Evolutionary conservation across 2,329 filamentous ascomycete species (phyloP).

Genomic region (Nemania bipapillata): DNA sequence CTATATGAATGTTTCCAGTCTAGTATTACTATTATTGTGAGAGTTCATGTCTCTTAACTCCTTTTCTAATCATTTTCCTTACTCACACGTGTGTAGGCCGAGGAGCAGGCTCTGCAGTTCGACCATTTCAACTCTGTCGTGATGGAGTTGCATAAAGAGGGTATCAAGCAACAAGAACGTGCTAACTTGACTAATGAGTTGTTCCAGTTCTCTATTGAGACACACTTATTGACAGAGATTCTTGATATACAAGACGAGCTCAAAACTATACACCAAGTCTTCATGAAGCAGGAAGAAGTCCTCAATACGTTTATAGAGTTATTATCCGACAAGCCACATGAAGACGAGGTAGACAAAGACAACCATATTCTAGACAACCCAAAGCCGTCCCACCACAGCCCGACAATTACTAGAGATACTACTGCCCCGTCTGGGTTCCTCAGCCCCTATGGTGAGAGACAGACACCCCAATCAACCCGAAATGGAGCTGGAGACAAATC

Average conservation of each 20-base stretch:
- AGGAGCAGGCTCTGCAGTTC: not conserved
- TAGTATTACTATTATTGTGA: not conserved
- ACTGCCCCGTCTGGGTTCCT: not conserved
- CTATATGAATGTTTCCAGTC: not conserved
- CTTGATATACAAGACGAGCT: conserved; percentile 1
- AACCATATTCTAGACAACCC: not conserved
- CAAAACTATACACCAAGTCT: not conserved
- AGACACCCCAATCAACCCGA: not conserved
- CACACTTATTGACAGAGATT: not conserved
- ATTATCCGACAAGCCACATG: not conserved
- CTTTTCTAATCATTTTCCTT: not conserved
- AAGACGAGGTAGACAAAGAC: not conserved
- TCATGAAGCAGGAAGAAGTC: not conserved
- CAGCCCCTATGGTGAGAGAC: not conserved
- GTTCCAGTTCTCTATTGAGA: not conserved
- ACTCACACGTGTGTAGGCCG: not conserved
- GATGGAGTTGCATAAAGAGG: not conserved
- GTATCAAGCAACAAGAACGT: not conserved
- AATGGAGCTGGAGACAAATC: not conserved
- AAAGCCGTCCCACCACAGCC: not conserved
- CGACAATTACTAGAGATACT: not conserved
- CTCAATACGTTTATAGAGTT: not conserved
- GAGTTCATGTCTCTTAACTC: not conserved
- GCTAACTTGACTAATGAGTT: not conserved
- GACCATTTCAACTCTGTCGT: not conserved